Conservation (phyloP, 257 asterid genomes). For the Solanum lignicaule region DNA sequence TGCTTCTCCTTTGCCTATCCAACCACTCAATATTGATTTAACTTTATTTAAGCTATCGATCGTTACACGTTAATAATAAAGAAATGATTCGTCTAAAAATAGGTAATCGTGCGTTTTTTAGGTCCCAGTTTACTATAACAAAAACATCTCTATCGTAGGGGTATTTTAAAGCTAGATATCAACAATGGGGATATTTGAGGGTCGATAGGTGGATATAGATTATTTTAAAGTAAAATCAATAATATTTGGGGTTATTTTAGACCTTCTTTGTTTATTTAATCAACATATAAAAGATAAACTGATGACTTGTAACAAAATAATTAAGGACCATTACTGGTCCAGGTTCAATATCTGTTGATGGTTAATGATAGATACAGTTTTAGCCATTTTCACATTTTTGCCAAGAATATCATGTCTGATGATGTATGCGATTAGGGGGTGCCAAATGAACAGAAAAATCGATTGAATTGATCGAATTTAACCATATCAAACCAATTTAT, state of each 20-base stretch:
- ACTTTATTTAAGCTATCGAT: too few species aligned
- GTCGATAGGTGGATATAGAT: background rate
- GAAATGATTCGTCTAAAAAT: background rate
- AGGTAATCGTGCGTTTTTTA: background rate
- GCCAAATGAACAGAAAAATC: too few species aligned
- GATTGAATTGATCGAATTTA: too few species aligned
- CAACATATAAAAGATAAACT: background rate
- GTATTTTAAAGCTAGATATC: background rate
- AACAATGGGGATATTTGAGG: too few species aligned
- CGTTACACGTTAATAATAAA: too few species aligned
- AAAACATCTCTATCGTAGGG: too few species aligned
- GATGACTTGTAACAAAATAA: background rate
- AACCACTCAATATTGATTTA: too few species aligned
- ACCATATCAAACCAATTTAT: too few species aligned
- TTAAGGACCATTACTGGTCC: background rate
- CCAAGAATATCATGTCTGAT: background rate
- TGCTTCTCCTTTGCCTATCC: background rate
- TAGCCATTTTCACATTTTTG: background rate
- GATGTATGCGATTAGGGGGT: background rate
- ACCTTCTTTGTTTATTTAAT: background rate
- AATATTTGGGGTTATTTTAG: background rate
- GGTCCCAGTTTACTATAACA: too few species aligned
- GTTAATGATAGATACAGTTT: background rate
- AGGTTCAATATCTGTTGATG: background rate
- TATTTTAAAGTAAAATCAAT: too few species aligned